A percentile compares a stretch with the other conserved stretches of the same genome.
Conservation (phyloP, 805 yeast species). For the Tetrapisispora phaffii region DNA sequence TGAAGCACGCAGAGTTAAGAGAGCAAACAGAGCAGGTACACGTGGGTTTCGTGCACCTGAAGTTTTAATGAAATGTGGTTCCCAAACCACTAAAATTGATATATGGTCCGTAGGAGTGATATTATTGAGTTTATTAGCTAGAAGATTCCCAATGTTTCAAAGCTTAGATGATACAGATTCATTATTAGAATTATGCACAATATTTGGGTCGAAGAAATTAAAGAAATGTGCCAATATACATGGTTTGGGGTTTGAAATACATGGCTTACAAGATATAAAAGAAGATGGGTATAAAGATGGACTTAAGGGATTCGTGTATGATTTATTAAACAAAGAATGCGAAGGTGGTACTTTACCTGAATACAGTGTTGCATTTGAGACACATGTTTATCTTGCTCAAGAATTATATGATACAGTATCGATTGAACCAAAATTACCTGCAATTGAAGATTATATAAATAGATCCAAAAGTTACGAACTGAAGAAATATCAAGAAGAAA, state of each 20-base stretch:
- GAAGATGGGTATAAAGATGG: slow-evolving; percentile 32
- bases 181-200: slow-evolving; percentile 65
- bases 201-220: slow-evolving; percentile 70
- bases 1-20: slow-evolving; percentile 76
- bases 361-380: slow-evolving; percentile 64
- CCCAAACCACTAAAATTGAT: slow-evolving; percentile 74
- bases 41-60: slow-evolving; percentile 94
- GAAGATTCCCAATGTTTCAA: slow-evolving; percentile 88
- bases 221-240: slow-evolving; percentile 72
- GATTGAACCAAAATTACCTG: slow-evolving; percentile 21
- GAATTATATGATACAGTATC: slow-evolving; percentile 30
- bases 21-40: slow-evolving; percentile 96
- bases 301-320: slow-evolving; percentile 23
- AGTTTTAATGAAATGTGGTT: slow-evolving; percentile 75
- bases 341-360: slow-evolving; percentile 54
- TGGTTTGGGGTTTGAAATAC: slow-evolving; percentile 77
- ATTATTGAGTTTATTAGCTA: slow-evolving; percentile 60
- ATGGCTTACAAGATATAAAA: slow-evolving; percentile 37
- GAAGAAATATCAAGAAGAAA: slow-evolving; percentile 26
- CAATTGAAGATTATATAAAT: slow-evolving; percentile 6
- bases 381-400: slow-evolving; percentile 37
- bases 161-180: slow-evolving; percentile 93
- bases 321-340: slow-evolving; percentile 24
- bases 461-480: slow-evolving; percentile 15
- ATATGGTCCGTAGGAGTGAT: slow-evolving; percentile 92